Evolutionary conservation across 768 basidiomycete species (phyloP).

Genomic region (Hydnum rufescens): DNA sequence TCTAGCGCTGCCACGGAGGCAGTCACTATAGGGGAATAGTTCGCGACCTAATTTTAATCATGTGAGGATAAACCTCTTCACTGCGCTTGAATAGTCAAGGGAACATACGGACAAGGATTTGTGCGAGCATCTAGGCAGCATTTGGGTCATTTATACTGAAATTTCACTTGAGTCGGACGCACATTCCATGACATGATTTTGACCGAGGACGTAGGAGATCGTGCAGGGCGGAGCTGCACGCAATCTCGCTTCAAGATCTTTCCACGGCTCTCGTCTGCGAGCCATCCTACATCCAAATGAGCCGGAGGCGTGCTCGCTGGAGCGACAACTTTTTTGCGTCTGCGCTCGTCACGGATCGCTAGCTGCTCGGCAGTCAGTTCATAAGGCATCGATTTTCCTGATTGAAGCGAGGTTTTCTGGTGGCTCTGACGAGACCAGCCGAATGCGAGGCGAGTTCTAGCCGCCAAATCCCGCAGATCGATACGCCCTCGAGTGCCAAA

Average conservation of each 20-base stretch:
- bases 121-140: conserved; percentile 17
- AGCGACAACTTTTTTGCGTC: neutral
- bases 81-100: neutral
- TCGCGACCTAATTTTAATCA: conserved; percentile 35
- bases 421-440: no score
- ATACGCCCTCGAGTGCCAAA: no score
- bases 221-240: conserved; percentile 15
- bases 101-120: conserved; percentile 42
- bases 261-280: conserved; percentile 1
- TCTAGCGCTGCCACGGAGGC: conserved; percentile 54
- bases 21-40: conserved; percentile 45
- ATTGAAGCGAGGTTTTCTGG: no score
- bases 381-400: neutral
- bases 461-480: no score
- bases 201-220: conserved; percentile 14
- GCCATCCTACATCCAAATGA: no score
- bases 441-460: no score
- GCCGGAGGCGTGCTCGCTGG: neutral
- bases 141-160: neutral
- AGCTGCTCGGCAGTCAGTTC: neutral
- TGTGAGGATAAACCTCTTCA: neutral
- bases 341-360: neutral
- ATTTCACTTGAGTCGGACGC: neutral
- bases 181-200: conserved; percentile 76
- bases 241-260: conserved; percentile 21